Percentiles rank a stretch among this genome's conserved stretches.
phyloP scores from a whole-genome alignment of 768 basidiomycete species.

The Brasilioporus rufonigricans region DNA sequence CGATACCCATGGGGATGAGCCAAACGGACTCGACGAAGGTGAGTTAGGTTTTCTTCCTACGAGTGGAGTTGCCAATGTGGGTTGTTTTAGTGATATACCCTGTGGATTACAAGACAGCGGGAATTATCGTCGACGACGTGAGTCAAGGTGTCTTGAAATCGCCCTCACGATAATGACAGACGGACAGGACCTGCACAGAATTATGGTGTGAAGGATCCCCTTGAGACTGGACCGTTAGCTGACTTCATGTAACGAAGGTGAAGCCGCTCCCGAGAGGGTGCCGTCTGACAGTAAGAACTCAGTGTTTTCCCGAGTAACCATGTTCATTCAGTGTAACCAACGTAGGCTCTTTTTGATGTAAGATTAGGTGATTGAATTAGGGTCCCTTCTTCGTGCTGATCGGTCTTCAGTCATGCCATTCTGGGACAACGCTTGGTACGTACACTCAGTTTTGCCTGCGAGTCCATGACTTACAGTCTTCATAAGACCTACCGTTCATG shows the following conservation, averaged over 20 bases:
- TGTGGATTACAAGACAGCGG: conserved; percentile 72
- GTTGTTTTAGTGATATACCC: conserved; percentile 75
- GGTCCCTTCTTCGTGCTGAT: background rate
- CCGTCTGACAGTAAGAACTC: conserved; percentile 49
- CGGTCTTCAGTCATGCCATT: conserved; percentile 42
- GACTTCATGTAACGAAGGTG: conserved; percentile 31
- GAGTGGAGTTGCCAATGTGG: background rate
- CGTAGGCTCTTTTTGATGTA: conserved; percentile 48
- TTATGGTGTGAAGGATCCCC: conserved; percentile 33
- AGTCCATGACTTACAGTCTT: background rate
- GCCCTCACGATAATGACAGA: background rate
- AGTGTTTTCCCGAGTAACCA: background rate
- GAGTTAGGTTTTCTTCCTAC: background rate
- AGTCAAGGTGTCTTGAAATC: conserved; percentile 20
- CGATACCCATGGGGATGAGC: conserved; percentile 76
- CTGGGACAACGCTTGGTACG: conserved; percentile 46
- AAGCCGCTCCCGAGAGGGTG: conserved; percentile 62
- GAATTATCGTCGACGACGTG: conserved; percentile 80
- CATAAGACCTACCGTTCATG: conserved; percentile 29
- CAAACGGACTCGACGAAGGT: conserved; percentile 81
- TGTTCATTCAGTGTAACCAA: background rate
- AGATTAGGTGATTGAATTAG: conserved; percentile 15
- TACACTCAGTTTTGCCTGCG: background rate
- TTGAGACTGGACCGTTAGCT: background rate
- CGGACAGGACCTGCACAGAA: conserved; percentile 38